These are phyloP conservation scores for Leccinum variicolor DNA, from an alignment of 768 basidiomycete genomes.

Conservation along the genomic window DNA sequence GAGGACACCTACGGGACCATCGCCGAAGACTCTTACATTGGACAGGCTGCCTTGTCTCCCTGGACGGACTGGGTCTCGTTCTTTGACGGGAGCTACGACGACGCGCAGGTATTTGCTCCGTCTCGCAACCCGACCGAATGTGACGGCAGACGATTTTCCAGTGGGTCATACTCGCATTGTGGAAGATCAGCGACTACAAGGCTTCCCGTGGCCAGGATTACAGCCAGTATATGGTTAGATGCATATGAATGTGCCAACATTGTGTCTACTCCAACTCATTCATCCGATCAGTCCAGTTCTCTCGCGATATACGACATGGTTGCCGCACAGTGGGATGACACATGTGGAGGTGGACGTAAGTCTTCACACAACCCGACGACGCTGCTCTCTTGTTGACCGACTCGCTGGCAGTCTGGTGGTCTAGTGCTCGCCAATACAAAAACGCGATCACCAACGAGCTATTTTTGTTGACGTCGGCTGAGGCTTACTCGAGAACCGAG, in stretches of 20 bases:
- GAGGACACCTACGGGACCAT: constrained; percentile 28
- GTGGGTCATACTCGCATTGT: constrained; percentile 57
- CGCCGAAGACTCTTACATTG: constrained; percentile 45
- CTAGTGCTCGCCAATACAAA: constrained; percentile 51
- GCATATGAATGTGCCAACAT: constrained; percentile 4
- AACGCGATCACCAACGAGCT: constrained; percentile 61
- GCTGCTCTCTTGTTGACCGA: neutral
- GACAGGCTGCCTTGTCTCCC: constrained; percentile 38
- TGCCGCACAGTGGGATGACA: constrained; percentile 46
- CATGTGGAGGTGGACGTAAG: constrained; percentile 51
- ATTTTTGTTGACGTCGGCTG: constrained; percentile 49
- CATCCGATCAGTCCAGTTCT: constrained; percentile 40
- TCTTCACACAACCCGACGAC: neutral
- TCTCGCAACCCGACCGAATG: neutral
- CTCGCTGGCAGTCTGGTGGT: constrained; percentile 50
- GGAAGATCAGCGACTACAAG: constrained; percentile 59
- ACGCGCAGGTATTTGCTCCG: constrained; percentile 41
- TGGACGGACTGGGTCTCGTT: constrained; percentile 42
- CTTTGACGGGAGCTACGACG: constrained; percentile 49
- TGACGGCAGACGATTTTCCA: constrained; percentile 15
- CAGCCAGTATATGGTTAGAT: constrained; percentile 17
- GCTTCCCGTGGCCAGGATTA: constrained; percentile 32
- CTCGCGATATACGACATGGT: constrained; percentile 50
- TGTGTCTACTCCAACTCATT: constrained; percentile 27
- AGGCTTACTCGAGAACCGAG: constrained; percentile 38